phyloP scores from a whole-genome alignment of 805 yeast genomes.

The Candida argentea region DNA sequence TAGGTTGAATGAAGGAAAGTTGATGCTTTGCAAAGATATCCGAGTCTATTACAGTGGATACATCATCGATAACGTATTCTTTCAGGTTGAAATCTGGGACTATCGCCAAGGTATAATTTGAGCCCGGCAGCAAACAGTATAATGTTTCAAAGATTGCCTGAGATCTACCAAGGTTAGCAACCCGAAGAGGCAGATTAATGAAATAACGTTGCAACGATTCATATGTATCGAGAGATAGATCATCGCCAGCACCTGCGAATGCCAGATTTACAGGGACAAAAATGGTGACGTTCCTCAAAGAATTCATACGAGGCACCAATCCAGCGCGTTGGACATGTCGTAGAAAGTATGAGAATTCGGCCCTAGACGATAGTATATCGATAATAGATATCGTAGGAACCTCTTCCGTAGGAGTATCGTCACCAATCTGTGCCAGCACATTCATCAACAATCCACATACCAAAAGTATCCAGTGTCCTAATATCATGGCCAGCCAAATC shows the following conservation, averaged over 20 bases:
- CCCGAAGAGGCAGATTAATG: conserved; percentile 21
- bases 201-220: conserved; percentile 19
- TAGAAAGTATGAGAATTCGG: conserved; percentile 56
- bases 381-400: conserved; percentile 47
- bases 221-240: conserved; percentile 1
- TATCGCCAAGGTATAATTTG: conserved; percentile 12
- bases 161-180: conserved; percentile 16
- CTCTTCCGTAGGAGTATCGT: conserved; percentile 9
- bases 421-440: conserved; percentile 4
- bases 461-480: too few relatives aligned
- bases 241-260: conserved; percentile 25
- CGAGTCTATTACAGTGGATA: conserved; percentile 41
- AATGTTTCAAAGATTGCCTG: conserved; percentile 22
- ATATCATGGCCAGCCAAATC: too few relatives aligned
- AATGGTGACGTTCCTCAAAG: conserved; percentile 54
- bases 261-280: conserved; percentile 79
- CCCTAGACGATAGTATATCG: conserved; percentile 59
- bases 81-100: conserved; percentile 16
- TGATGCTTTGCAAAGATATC: conserved; percentile 54
- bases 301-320: conserved; percentile 51
- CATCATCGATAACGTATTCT: conserved; percentile 32
- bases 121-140: conserved; percentile 6
- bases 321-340: conserved; percentile 53
- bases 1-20: conserved; percentile 58
- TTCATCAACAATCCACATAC: too few relatives aligned